Conservation (phyloP, 192 early-diverging fungal genomes). For the Backusella tarrabulga region DNA sequence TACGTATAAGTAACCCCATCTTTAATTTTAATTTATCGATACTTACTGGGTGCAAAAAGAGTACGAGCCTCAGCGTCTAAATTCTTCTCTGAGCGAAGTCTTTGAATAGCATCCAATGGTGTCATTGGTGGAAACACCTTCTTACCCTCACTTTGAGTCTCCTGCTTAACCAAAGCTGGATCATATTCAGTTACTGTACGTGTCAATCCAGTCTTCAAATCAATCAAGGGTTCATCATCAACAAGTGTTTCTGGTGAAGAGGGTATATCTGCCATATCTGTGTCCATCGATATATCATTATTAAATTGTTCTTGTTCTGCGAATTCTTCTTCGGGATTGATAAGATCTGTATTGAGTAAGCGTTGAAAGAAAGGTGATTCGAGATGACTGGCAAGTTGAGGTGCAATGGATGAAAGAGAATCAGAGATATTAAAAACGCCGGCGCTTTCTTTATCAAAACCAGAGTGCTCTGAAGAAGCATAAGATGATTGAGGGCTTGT, state of each 20-base stretch:
- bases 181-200: background rate
- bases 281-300: background rate
- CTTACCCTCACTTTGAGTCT: background rate
- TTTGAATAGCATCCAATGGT: slow-evolving; percentile 21
- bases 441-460: background rate
- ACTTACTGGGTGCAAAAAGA: slow-evolving; percentile 22
- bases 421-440: slow-evolving; percentile 4
- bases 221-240: slow-evolving; percentile 3
- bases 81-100: slow-evolving; percentile 12
- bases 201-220: slow-evolving; percentile 7
- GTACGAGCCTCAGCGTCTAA: background rate
- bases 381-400: slow-evolving; percentile 23
- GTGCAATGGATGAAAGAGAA: slow-evolving; percentile 8
- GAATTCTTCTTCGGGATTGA: background rate
- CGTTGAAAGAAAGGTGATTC: slow-evolving; percentile 27
- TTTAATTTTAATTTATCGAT: background rate
- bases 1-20: background rate
- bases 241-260: background rate
- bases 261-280: background rate
- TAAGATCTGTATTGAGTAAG: slow-evolving; percentile 15
- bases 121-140: slow-evolving; percentile 28
- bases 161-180: background rate
- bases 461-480: background rate
- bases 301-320: background rate
- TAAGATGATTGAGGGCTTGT: slow-evolving; percentile 6